phyloP scores from a whole-genome alignment of 2,329 filamentous ascomycete species.

The Calcarisporium arbuscula region DNA sequence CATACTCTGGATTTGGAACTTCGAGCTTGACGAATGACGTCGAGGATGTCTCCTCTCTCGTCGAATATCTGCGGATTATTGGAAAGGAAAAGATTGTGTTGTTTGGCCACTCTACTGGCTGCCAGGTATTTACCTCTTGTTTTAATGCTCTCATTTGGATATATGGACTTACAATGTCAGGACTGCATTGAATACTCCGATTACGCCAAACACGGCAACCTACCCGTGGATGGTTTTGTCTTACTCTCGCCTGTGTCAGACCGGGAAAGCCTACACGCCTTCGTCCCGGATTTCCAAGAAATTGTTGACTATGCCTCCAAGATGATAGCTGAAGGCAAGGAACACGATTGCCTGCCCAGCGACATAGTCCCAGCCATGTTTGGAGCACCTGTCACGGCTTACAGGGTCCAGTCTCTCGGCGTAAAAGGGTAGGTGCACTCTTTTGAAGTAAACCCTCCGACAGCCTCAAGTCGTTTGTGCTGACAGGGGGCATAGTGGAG shows the following conservation, averaged over 20 bases:
- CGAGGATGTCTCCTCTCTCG: slow-evolving; percentile 45
- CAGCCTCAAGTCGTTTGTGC: background rate
- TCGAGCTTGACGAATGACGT: slow-evolving; percentile 46
- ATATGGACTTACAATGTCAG: slow-evolving; percentile 21
- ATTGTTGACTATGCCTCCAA: slow-evolving; percentile 43
- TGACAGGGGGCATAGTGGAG: slow-evolving; percentile 41
- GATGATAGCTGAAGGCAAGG: slow-evolving; percentile 49
- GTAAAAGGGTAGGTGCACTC: slow-evolving; percentile 39
- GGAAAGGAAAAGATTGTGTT: slow-evolving; percentile 47
- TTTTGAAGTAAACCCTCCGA: background rate
- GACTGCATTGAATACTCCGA: slow-evolving; percentile 51
- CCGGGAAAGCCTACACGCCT: slow-evolving; percentile 52
- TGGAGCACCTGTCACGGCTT: slow-evolving; percentile 43
- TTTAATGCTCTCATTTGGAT: no score
- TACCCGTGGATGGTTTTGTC: slow-evolving; percentile 66
- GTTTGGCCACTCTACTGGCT: slow-evolving; percentile 54
- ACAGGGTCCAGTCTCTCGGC: slow-evolving; percentile 44
- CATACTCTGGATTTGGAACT: slow-evolving; percentile 47
- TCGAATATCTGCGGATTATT: slow-evolving; percentile 45
- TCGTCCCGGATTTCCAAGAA: slow-evolving; percentile 39
- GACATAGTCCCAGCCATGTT: slow-evolving; percentile 34
- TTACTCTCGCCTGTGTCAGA: slow-evolving; percentile 78
- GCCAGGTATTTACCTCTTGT: slow-evolving; percentile 38
- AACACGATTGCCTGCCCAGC: slow-evolving; percentile 48
- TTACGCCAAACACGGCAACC: slow-evolving; percentile 31